These are phyloP conservation scores for Coemansia sp. DNA, from an alignment of 192 early-diverging fungal species.

Conservation along the genomic window DNA sequence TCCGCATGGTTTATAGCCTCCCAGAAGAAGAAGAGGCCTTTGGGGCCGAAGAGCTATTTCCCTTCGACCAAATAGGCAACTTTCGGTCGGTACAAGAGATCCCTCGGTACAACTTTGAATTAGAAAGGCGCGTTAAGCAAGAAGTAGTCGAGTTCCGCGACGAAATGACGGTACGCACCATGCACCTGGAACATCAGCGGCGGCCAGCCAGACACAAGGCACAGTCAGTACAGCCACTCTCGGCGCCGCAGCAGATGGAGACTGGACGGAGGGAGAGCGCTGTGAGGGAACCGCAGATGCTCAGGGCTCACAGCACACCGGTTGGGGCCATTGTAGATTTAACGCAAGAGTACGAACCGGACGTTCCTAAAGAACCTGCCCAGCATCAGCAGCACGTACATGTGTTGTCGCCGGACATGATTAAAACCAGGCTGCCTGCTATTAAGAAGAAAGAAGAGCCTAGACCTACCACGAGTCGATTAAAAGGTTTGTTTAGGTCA, in stretches of 20 bases:
- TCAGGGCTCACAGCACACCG: not conserved
- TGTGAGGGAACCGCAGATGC: not conserved
- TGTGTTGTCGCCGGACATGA: conserved; percentile 15
- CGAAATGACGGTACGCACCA: conserved; percentile 31
- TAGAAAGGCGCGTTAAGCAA: conserved; percentile 31
- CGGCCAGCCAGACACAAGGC: conserved; percentile 10
- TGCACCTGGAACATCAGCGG: conserved; percentile 41
- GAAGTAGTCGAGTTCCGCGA: conserved; percentile 31
- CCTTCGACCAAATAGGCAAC: conserved; percentile 40
- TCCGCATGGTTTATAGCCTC: conserved; percentile 25
- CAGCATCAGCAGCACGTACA: not conserved
- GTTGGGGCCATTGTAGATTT: conserved; percentile 4
- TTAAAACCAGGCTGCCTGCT: conserved; percentile 26
- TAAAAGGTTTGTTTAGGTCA: conserved; percentile 37
- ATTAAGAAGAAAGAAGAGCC: conserved; percentile 23
- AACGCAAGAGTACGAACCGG: not conserved
- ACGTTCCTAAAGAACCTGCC: not conserved
- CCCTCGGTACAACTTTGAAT: conserved; percentile 33
- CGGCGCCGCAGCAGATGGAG: not conserved
- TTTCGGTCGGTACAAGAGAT: conserved; percentile 39
- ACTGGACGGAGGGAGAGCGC: no score
- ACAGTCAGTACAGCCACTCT: not conserved
- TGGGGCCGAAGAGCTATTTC: conserved; percentile 39
- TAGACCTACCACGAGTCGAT: conserved; percentile 26
- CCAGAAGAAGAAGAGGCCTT: conserved; percentile 32